These are phyloP conservation scores for Pleurotus platypus DNA, from an alignment of 768 basidiomycete genomes.

Conservation along the genomic window DNA sequence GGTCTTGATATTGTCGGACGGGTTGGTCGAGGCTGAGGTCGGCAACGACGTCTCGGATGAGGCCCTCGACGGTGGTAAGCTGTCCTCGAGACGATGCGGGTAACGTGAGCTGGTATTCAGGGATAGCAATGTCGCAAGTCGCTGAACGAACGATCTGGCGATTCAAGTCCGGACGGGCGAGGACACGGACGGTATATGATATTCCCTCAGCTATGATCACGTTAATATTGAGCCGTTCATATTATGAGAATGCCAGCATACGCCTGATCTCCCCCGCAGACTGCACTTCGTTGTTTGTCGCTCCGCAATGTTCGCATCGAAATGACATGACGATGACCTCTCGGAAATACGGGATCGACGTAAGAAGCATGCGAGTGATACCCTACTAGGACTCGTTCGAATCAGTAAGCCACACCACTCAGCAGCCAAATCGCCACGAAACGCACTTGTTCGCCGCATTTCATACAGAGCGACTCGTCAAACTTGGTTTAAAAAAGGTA, in stretches of 20 bases:
- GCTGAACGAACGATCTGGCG: conserved; percentile 92
- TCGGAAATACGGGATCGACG: conserved; percentile 91
- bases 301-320: conserved; percentile 90
- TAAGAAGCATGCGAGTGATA: conserved; percentile 81
- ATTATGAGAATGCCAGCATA: conserved; percentile 30
- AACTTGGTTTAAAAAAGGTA: conserved; percentile 48
- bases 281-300: conserved; percentile 90
- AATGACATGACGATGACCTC: conserved; percentile 98
- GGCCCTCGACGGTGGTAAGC: conserved; percentile 92
- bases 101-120: conserved; percentile 88
- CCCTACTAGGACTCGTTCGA: conserved; percentile 53
- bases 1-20: conserved; percentile 75
- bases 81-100: conserved; percentile 82
- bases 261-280: conserved; percentile 84
- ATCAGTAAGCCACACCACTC: conserved; percentile 12
- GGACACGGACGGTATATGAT: conserved; percentile 76
- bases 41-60: conserved; percentile 75
- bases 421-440: background rate
- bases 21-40: conserved; percentile 85
- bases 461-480: conserved; percentile 92
- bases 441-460: conserved; percentile 84
- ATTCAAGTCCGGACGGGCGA: conserved; percentile 74
- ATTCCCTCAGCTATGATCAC: conserved; percentile 66
- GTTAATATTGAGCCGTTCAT: background rate
- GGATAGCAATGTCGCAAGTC: conserved; percentile 76